Evolutionary conservation across 2,329 filamentous ascomycete genomes (phyloP), one percentile per base, ranked within the genome.

Genomic region (Beauveria asiatica): DNA sequence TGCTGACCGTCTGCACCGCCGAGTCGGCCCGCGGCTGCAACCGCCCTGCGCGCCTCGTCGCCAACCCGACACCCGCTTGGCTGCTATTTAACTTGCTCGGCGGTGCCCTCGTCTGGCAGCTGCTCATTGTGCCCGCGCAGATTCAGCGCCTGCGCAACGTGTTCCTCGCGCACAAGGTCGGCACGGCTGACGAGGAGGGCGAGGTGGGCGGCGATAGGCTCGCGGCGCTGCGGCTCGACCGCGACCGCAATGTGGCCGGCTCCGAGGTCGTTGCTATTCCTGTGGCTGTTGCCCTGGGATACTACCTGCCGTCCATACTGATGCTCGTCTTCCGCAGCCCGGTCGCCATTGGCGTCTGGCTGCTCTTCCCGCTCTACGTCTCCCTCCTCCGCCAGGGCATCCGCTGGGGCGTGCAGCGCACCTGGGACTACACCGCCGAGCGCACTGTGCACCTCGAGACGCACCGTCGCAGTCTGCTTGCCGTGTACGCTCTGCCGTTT

Each of bases 211-310:
- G 60, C 21, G 60, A 66, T 8, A 56, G 57, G 45, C 51, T 67
- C 4, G 58, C 67, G 51, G 63, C 46, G 1, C 59, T 57, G 9
- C 46, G 41, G 16, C 37, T 57, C 17, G 52, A 62, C 21, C 62
- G 67, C 6, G 62, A 66, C 11, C 73, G 78, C 9, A 74, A 76
- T 61, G 69, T 82, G 13, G 71, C 72, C 7, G 70, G 70, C 23
- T 72, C 81, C 2, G 85, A 88, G 68, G 79, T 81, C 61, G 76
- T 84, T 60, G 83, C 84, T 27, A 81, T 83, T 21, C 80, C 81
- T 8, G 64, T 76, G 27, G 77, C 76, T 25, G 76, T 83, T 0
- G 72, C 75, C 0, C 51, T 79, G 10, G 80, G 80, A 39, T 82
- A 74, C 64, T 70, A 79, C 48, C 62, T 78, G 2, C 80, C 80